Conservation (phyloP, 495 filamentous ascomycete genomes). For the Daldinia caldariorum region DNA sequence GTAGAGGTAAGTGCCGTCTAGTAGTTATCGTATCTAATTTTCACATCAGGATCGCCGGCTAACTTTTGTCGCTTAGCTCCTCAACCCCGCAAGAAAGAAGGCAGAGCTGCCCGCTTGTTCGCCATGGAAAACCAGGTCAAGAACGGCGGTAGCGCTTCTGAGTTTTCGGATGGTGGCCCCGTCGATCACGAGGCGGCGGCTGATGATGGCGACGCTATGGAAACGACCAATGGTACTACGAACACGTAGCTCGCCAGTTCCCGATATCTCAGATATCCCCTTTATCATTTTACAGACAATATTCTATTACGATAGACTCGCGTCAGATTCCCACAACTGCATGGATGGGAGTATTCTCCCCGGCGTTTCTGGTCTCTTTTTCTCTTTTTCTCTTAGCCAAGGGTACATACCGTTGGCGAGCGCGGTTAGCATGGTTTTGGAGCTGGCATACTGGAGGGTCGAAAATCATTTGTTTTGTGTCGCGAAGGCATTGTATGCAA, state of each 20-base stretch:
- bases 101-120: conserved; percentile 58
- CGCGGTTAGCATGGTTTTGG: conserved; percentile 9
- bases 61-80: conserved; percentile 51
- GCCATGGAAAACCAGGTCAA: conserved; percentile 50
- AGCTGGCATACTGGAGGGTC: background rate
- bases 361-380: conserved; percentile 16
- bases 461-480: background rate
- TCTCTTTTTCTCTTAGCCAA: conserved; percentile 2
- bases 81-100: conserved; percentile 63
- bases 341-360: conserved; percentile 29
- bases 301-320: conserved; percentile 32
- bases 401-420: conserved; percentile 12
- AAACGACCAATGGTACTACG: conserved; percentile 1
- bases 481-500: conserved; percentile 10
- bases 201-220: conserved; percentile 12
- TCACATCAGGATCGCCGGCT: conserved; percentile 3
- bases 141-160: conserved; percentile 26
- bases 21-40: background rate
- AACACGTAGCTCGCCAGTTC: background rate
- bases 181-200: conserved; percentile 29
- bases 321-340: conserved; percentile 17
- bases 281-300: conserved; percentile 23
- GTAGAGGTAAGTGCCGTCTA: conserved; percentile 67
- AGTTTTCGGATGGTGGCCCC: conserved; percentile 33
- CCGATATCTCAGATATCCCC: background rate